phyloP scores from a whole-genome alignment of 768 basidiomycete genomes.

The Leccinellum albellum region DNA sequence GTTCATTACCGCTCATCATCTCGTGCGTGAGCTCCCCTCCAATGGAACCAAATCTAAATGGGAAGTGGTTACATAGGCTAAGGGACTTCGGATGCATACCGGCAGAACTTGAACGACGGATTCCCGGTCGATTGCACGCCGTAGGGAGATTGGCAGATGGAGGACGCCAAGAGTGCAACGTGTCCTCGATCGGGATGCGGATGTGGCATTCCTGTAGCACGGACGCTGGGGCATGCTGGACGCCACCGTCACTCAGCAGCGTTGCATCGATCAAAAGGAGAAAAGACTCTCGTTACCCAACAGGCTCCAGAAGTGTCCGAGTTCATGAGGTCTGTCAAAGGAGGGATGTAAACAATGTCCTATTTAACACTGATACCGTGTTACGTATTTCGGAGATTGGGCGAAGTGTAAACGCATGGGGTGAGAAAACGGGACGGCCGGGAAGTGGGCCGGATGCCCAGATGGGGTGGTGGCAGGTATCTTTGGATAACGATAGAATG shows the following conservation, averaged over 20 bases:
- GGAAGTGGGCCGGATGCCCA: background rate
- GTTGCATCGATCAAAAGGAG: constrained; percentile 8
- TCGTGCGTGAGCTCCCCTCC: background rate
- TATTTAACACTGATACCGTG: constrained; percentile 1
- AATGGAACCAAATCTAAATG: constrained; percentile 9
- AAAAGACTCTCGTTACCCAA: constrained; percentile 1
- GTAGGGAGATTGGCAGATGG: background rate
- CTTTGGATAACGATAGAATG: constrained; percentile 7
- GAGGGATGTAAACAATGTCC: background rate
- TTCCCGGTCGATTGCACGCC: background rate
- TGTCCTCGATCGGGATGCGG: constrained; percentile 6
- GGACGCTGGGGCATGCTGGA: constrained; percentile 2
- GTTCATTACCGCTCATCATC: constrained; percentile 22
- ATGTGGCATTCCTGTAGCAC: constrained; percentile 6
- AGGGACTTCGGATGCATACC: constrained; percentile 1
- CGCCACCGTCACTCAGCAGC: constrained; percentile 5
- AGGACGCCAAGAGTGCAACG: background rate
- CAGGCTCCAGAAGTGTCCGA: constrained; percentile 4
- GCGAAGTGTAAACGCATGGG: background rate
- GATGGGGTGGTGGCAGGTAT: constrained; percentile 10
- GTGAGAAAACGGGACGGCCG: constrained; percentile 2
- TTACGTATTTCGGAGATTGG: constrained; percentile 21
- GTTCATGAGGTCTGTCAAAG: background rate
- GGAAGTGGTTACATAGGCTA: background rate
- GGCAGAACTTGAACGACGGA: background rate